Evolutionary conservation across 2,329 filamentous ascomycete species (phyloP).

Genomic region (Pseudocercospora cruenta): DNA sequence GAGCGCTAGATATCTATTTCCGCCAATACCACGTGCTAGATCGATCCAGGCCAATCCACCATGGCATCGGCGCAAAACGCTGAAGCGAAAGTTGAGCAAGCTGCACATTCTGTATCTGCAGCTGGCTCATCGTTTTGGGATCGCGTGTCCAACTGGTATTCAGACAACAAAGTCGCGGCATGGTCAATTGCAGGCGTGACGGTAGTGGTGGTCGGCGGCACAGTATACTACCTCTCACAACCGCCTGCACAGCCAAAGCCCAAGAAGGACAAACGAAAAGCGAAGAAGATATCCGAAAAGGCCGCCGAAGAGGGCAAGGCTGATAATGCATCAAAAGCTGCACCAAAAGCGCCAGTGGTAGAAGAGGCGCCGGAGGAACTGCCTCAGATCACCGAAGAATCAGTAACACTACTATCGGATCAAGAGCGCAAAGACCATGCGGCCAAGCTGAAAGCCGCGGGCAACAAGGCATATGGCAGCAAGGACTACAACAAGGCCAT

Average conservation of each 20-base stretch:
- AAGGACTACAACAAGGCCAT: conserved; percentile 96
- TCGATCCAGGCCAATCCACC: conserved; percentile 11
- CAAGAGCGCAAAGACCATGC: conserved; percentile 84
- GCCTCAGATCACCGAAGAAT: conserved; percentile 53
- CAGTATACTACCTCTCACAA: conserved; percentile 81
- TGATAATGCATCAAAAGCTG: conserved; percentile 27
- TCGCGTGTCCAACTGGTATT: conserved; percentile 85
- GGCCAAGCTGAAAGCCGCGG: conserved; percentile 87
- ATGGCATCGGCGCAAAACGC: conserved; percentile 25
- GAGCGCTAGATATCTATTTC: conserved; percentile 14
- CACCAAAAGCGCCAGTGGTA: conserved; percentile 38
- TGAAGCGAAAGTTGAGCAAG: conserved; percentile 26
- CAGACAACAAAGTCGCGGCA: conserved; percentile 91
- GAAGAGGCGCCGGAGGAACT: conserved; percentile 50
- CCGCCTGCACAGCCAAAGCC: conserved; percentile 57
- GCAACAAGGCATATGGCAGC: conserved; percentile 92
- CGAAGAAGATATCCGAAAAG: conserved; percentile 69
- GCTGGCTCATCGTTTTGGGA: conserved; percentile 79
- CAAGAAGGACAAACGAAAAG: conserved; percentile 88
- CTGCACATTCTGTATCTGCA: conserved; percentile 40
- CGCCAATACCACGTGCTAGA: conserved; percentile 7
- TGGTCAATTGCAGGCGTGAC: conserved; percentile 97
- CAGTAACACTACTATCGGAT: conserved; percentile 48
- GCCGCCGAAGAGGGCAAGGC: conserved; percentile 46
- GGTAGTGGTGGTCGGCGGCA: conserved; percentile 86